phyloP scores from a whole-genome alignment of 2,329 filamentous ascomycete species.

The Coleophoma crateriformis region DNA sequence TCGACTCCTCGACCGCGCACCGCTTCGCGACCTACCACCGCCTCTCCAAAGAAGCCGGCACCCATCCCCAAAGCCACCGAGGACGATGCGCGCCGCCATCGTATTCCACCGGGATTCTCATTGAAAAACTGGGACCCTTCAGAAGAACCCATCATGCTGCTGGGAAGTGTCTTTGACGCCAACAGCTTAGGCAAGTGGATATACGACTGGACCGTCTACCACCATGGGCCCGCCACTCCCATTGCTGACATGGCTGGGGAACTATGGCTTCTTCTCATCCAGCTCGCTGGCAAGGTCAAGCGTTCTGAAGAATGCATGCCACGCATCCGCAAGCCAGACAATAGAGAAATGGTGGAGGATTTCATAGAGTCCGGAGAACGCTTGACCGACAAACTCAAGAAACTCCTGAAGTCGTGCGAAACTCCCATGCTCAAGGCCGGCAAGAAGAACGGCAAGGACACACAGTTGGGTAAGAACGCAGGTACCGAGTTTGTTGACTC shows the following conservation, averaged over 20 bases:
- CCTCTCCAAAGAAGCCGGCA: neutral
- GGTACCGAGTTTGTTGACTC: conserved; percentile 91
- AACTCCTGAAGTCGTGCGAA: conserved; percentile 86
- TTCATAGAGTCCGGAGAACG: conserved; percentile 87
- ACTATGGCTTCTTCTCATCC: conserved; percentile 90
- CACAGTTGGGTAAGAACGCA: conserved; percentile 79
- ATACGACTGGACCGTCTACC: conserved; percentile 97
- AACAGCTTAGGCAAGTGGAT: conserved; percentile 99
- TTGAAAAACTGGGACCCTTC: conserved; percentile 97
- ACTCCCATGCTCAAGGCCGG: conserved; percentile 87
- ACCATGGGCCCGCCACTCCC: conserved; percentile 73
- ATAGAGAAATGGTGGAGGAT: conserved; percentile 77
- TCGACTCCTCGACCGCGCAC: conserved; percentile 13
- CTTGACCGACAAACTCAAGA: conserved; percentile 78
- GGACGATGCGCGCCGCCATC: conserved; percentile 55
- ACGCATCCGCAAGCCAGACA: conserved; percentile 67
- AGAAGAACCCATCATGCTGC: conserved; percentile 87
- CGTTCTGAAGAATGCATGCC: conserved; percentile 73
- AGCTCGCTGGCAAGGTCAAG: conserved; percentile 91
- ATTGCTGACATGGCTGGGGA: conserved; percentile 91
- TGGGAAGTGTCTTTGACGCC: conserved; percentile 94
- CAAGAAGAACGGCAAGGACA: conserved; percentile 41
- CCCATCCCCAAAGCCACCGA: conserved; percentile 43
- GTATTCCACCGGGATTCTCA: conserved; percentile 85
- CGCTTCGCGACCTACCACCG: neutral